Evolutionary conservation across 306 rosid species (phyloP).

Genomic region (Castanea crenata): DNA sequence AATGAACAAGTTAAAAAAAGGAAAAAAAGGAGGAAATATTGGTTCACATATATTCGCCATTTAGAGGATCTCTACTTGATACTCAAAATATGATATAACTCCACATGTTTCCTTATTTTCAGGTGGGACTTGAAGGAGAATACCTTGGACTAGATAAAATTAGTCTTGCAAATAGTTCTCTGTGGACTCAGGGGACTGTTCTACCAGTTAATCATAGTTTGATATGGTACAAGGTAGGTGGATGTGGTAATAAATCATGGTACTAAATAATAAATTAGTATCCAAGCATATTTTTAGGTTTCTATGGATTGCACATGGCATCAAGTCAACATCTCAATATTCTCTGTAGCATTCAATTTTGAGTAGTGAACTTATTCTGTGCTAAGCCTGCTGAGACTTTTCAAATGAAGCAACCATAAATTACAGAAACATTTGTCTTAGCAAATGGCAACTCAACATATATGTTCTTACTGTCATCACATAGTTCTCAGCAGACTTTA

Average conservation of each 20-base stretch:
- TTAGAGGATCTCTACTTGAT: neutral
- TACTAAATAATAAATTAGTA: neutral
- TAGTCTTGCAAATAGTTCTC: neutral
- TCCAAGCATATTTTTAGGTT: too few species aligned
- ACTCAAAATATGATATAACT: neutral
- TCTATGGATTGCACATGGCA: too few species aligned
- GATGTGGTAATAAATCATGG: neutral
- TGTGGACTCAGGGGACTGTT: neutral
- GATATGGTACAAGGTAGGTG: neutral
- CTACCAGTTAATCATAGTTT: neutral
- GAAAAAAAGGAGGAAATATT: neutral
- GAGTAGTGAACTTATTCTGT: too few species aligned
- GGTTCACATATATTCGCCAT: neutral
- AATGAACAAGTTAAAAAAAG: too few species aligned
- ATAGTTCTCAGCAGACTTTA: too few species aligned
- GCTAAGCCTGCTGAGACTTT: too few species aligned
- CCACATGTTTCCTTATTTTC: neutral
- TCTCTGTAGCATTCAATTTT: too few species aligned
- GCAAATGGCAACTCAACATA: too few species aligned
- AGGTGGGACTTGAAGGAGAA: neutral
- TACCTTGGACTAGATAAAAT: neutral
- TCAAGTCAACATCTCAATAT: too few species aligned
- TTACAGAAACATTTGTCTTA: too few species aligned
- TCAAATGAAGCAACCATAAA: too few species aligned
- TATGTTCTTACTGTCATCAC: too few species aligned